Percentiles rank a stretch among this genome's conserved stretches.
Conservation (phyloP, 345 rosid species). For the Eucalyptus coolabah region DNA sequence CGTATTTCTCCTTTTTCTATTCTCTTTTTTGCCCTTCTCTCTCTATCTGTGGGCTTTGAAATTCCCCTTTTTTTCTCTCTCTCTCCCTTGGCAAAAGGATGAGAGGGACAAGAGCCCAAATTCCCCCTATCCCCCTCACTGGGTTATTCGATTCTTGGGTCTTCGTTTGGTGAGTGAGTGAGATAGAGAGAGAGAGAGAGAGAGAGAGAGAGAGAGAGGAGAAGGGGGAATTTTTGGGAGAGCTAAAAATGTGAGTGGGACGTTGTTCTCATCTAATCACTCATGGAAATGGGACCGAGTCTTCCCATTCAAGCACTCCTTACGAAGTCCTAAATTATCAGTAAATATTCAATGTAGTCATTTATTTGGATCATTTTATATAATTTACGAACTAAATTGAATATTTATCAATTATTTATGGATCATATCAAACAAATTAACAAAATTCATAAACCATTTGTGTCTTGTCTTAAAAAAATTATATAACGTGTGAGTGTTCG, state of each 20-base stretch:
- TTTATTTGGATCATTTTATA: background rate
- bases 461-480: too few species aligned
- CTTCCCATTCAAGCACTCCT: background rate
- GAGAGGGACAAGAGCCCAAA: constrained; percentile 1
- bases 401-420: background rate
- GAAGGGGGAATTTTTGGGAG: background rate
- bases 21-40: background rate
- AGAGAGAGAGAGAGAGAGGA: background rate
- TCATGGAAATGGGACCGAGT: background rate
- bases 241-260: background rate
- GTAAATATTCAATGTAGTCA: background rate
- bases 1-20: background rate
- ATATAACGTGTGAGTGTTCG: rapidly evolving
- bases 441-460: rapidly evolving
- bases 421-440: background rate
- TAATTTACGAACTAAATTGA: background rate
- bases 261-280: background rate
- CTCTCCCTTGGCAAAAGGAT: background rate
- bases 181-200: background rate
- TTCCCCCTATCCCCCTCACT: background rate
- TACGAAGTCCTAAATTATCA: background rate
- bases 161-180: background rate
- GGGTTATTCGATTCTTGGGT: background rate
- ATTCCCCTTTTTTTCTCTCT: background rate
- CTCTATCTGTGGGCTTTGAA: background rate